Evolutionary conservation across 1,284 basidiomycete species (phyloP), one percentile per base, ranked within the genome.

Genomic region (Ustilago loliicola): DNA sequence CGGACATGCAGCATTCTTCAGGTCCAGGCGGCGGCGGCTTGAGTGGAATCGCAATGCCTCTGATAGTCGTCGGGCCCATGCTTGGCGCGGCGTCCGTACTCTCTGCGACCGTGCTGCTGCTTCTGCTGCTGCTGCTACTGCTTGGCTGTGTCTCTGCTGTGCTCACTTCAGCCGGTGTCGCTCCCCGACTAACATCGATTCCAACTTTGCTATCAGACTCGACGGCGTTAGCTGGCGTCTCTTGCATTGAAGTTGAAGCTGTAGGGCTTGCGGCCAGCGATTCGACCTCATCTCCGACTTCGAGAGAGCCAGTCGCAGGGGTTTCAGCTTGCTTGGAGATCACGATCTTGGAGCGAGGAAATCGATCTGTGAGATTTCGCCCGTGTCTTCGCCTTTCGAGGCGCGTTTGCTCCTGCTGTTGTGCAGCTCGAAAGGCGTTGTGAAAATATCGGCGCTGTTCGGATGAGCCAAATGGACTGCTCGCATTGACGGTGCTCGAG

Each of bases 1-100:
- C 93, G 10, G 93, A 94, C 93, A 94, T 95, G 87, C 94, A 95
- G 86, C 94, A 95, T 87, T 94, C 85, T 65, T 86, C 86, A 3
- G 84, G 80, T 3, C 86, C 85, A 1, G 86, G 86, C 21, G 86
- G 83, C 30, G 56, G 61, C 1, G 85, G 85, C 17, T 67, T 72
- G 29, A 72, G 56, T 1, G 83, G 82, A 36, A 85, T 72, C 27
- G 52, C 32, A 38, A 83, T 73, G 34, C 74, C 80, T 11, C 80
- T 66, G 42, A 80, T 71, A 25, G 21, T 51, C 2, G 66, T 68
- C 7, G 65, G 60, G 1, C 65, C 69, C 65, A 66, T 52, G 40
- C 56, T 72, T 51, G 54, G 15, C 34, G 62, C 62, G 13, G 48
- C 51, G 4, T 34, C 42, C 19, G 25, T 19, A 19, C 2, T 27